Conservation (phyloP, 73 alveolate species). For the Paramecium sexaurelia region DNA sequence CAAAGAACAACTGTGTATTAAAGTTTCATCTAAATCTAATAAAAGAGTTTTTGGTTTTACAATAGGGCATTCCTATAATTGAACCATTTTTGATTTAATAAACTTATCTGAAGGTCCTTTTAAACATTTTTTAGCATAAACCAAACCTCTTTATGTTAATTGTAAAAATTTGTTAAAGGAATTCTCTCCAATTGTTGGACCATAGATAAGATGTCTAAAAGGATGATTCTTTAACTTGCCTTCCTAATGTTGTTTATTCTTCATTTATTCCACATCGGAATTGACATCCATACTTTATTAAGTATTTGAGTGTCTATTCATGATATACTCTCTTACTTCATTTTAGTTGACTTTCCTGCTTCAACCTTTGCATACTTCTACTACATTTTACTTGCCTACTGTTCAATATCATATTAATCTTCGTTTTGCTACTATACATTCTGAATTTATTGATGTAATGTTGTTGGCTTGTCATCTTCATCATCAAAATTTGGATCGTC, state of each 20-base stretch:
- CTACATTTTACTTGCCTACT: conserved; percentile 4
- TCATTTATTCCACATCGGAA: conserved; percentile 49
- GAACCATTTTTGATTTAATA: conserved; percentile 58
- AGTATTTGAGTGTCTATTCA: neutral
- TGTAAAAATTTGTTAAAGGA: conserved; percentile 45
- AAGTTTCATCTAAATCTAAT: conserved; percentile 66
- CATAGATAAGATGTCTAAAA: conserved; percentile 59
- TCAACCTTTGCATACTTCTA: conserved; percentile 4
- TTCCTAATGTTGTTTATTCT: neutral
- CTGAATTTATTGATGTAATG: neutral
- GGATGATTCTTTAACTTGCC: conserved; percentile 55
- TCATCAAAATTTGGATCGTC: conserved; percentile 18
- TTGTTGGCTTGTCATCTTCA: conserved; percentile 25
- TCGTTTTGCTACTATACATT: neutral
- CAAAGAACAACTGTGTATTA: conserved; percentile 60
- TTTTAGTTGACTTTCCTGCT: neutral
- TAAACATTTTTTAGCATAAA: conserved; percentile 65
- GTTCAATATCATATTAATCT: conserved; percentile 38
- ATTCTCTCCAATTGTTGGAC: conserved; percentile 53
- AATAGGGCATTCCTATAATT: conserved; percentile 34
- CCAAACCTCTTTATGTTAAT: conserved; percentile 62
- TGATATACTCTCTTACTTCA: neutral
- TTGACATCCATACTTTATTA: neutral
- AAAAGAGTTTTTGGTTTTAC: conserved; percentile 59
- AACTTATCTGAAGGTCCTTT: conserved; percentile 70